phyloP scores from a whole-genome alignment of 2,329 filamentous ascomycete genomes.

The Juglanconis juglandina region DNA sequence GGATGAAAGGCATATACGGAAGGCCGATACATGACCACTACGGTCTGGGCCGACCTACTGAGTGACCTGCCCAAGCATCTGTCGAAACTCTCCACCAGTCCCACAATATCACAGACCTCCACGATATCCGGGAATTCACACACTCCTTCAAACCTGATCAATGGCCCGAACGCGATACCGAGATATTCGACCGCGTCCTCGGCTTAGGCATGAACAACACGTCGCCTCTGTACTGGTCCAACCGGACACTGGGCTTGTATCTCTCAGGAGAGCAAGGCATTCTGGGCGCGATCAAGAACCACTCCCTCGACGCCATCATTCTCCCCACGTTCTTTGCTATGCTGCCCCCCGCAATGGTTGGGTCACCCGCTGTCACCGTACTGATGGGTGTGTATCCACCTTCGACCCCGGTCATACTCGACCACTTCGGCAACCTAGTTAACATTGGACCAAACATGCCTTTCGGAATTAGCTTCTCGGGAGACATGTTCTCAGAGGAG shows the following conservation, averaged over 20 bases:
- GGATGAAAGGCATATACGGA: constrained; percentile 31
- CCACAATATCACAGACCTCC: constrained; percentile 48
- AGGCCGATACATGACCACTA: constrained; percentile 31
- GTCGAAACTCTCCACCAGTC: constrained; percentile 52
- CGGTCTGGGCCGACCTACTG: constrained; percentile 57
- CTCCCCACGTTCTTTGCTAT: constrained; percentile 43
- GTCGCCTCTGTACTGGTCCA: constrained; percentile 52
- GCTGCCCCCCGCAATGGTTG: too few relatives aligned
- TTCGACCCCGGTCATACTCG: constrained; percentile 42
- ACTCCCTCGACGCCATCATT: constrained; percentile 59
- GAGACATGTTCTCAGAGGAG: constrained; percentile 58
- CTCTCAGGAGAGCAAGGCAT: constrained; percentile 56
- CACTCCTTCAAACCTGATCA: constrained; percentile 49
- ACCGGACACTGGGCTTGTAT: constrained; percentile 51
- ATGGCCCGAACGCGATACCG: constrained; percentile 56
- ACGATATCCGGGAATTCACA: constrained; percentile 53
- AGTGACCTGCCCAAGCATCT: constrained; percentile 54
- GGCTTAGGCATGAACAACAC: constrained; percentile 52
- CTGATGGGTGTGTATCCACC: constrained; percentile 58
- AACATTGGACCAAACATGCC: constrained; percentile 44
- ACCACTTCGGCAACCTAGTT: constrained; percentile 49
- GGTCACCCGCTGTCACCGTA: neutral
- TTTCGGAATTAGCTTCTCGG: constrained; percentile 59
- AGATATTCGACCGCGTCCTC: constrained; percentile 52
- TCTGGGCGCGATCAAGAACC: constrained; percentile 53